phyloP scores from a whole-genome alignment of 257 asterid species.

The Solanum chmielewskii region DNA sequence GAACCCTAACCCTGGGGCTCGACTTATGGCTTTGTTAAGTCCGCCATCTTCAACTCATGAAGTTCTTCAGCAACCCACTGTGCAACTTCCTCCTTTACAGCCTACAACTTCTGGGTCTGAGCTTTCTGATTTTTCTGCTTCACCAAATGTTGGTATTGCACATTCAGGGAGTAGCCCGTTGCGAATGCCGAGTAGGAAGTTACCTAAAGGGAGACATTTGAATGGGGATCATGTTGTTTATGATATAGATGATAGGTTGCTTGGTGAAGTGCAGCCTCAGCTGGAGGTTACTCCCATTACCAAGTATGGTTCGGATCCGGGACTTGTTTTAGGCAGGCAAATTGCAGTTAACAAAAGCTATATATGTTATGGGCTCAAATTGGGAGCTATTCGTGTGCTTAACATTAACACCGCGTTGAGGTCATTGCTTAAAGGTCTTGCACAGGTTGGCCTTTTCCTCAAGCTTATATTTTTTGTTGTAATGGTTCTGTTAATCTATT shows the following conservation, averaged over 20 bases:
- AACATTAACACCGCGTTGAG: conserved; percentile 88
- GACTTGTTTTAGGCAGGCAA: conserved; percentile 86
- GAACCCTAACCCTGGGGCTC: conserved; percentile 44
- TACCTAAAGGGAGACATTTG: conserved; percentile 88
- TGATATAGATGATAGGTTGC: conserved; percentile 70
- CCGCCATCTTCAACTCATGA: conserved; percentile 49
- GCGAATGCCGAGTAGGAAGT: conserved; percentile 79
- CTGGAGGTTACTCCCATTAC: conserved; percentile 98
- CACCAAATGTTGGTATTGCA: conserved; percentile 22
- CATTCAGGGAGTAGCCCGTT: conserved; percentile 43
- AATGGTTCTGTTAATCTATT: neutral
- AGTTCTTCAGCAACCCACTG: conserved; percentile 21
- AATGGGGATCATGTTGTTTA: conserved; percentile 50
- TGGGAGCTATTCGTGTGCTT: conserved; percentile 81
- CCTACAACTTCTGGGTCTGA: conserved; percentile 50
- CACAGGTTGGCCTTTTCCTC: conserved; percentile 5
- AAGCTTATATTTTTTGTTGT: neutral
- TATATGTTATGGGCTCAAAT: conserved; percentile 83
- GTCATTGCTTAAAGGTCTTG: conserved; percentile 87
- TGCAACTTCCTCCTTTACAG: conserved; percentile 22
- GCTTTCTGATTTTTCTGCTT: conserved; percentile 42
- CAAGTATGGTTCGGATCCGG: conserved; percentile 88
- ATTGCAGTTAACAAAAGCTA: conserved; percentile 89
- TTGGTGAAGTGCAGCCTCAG: conserved; percentile 95
- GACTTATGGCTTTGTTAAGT: conserved; percentile 80